A percentile compares a stretch with the other conserved stretches of the same genome.
phyloP scores from a whole-genome alignment of 371 early-diverging fungal species.

The Mucor saturninus region DNA sequence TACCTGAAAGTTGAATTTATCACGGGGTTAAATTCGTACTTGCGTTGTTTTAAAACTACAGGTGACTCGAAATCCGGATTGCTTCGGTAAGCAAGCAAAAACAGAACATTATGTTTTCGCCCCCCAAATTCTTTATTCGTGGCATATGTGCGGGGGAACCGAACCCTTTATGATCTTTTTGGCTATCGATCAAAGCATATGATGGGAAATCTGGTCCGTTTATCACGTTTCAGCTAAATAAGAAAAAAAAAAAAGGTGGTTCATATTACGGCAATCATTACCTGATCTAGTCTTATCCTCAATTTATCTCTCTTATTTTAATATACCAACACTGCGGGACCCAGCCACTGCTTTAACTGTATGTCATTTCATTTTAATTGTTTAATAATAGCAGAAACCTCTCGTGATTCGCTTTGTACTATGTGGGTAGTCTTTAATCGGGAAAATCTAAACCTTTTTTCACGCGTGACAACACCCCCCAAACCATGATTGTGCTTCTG shows the following conservation, averaged over 20 bases:
- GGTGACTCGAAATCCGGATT: constrained; percentile 2
- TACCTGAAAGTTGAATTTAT: background rate
- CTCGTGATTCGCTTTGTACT: constrained; percentile 2
- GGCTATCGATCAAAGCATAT: constrained; percentile 5
- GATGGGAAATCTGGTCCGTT: background rate
- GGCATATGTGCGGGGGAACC: background rate
- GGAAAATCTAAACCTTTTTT: constrained; percentile 6
- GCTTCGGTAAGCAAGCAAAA: constrained; percentile 1
- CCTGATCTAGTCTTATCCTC: constrained; percentile 1
- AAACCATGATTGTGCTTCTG: background rate
- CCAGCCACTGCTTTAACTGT: background rate
- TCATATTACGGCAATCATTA: background rate
- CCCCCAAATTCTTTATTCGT: too few species aligned
- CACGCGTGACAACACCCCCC: background rate
- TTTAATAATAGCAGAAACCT: too few species aligned
- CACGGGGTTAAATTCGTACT: background rate
- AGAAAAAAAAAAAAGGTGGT: too few species aligned
- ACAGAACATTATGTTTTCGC: background rate
- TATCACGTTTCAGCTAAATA: background rate
- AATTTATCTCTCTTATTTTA: background rate
- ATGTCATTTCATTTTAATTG: too few species aligned
- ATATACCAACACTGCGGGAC: background rate
- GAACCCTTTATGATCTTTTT: background rate
- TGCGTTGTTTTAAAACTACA: background rate
- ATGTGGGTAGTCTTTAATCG: background rate